Conservation (phyloP, 23 red algal species). For the Rhodosorus marinus region DNA sequence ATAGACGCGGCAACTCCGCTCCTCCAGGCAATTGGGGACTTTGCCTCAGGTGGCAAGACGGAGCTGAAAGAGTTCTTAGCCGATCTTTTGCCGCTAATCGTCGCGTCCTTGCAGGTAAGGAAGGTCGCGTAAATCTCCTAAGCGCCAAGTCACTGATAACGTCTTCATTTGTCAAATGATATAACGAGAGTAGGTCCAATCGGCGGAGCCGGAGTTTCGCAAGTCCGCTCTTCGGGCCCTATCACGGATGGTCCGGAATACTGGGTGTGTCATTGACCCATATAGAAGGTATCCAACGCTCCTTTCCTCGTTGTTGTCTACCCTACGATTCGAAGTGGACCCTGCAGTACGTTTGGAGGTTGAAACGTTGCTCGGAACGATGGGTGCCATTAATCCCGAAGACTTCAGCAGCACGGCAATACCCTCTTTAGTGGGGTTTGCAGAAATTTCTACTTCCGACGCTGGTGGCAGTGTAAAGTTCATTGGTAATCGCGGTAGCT, state of each 20-base stretch:
- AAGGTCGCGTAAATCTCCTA: no score
- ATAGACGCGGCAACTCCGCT: conserved; percentile 22
- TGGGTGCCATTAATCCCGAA: conserved; percentile 81
- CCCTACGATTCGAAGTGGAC: conserved; percentile 45
- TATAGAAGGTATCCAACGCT: conserved; percentile 42
- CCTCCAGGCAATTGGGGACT: conserved; percentile 25
- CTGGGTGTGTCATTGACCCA: conserved; percentile 39
- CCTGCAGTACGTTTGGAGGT: conserved; percentile 36
- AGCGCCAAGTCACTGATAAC: no score
- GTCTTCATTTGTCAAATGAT: no score
- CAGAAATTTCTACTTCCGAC: conserved; percentile 7
- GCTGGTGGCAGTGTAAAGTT: background rate
- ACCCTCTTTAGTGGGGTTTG: conserved; percentile 3
- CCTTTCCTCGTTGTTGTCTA: conserved; percentile 39
- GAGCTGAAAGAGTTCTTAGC: conserved; percentile 36
- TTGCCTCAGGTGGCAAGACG: conserved; percentile 26
- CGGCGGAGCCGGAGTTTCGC: conserved; percentile 17
- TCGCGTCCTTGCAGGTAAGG: conserved; percentile 37
- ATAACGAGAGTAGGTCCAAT: conserved; percentile 36
- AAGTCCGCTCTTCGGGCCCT: conserved; percentile 48
- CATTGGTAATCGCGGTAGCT: no score
- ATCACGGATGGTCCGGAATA: conserved; percentile 44
- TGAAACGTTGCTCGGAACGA: conserved; percentile 48
- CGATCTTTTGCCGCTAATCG: conserved; percentile 41
- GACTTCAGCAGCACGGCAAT: conserved; percentile 50